Base-by-base conservation (phyloP, 2,329 filamentous ascomycete species). In the Clonostachys byssicola region DNA sequence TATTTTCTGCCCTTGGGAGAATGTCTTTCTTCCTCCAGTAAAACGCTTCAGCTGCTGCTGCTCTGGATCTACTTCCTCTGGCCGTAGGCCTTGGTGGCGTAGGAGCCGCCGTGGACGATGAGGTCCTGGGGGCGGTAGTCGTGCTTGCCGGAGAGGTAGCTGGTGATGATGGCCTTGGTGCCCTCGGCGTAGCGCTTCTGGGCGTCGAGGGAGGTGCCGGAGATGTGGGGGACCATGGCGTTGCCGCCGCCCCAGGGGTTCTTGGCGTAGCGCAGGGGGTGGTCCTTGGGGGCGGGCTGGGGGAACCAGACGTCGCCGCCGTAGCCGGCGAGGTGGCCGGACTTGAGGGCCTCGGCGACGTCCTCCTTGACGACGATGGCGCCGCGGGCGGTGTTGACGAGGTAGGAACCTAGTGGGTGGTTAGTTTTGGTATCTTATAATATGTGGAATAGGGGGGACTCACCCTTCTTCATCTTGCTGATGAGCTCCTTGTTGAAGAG, bases 291-390 rank as follows among this genome's bases (percentile, higher is more conserved):
- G 18, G 94, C 94, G 60, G 94, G 94, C 80, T 99, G 94, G 53
- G 92, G 92, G 89, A 91, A 95, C 92, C 92, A 97, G 62, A 94
- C 88, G 58, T 94, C 89, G 63, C 89, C 89, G 55, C 82, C 89
- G 75, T 95, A 95, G 57, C 89, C 89, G 62, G 88, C 86, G 64
- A 95, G 88, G 71, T 97, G 92, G 62, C 94, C 94, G 34, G 79
- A 82, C 79, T 92, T 90, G 68, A 99, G 83, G 44, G 94, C 94
- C 30, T 87, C 92, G 53, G 94, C 94, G 48, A 99, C 94, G 60
- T 97, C 94, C 75, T 97, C 92, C 84, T 97, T 97, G 75, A 97
- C 92, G 60, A 99, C 92, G 66, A 99, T 99, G 71, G 94, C 94
- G 63, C 94, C 94, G 70, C 94, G 94, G 59, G 94, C 94, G 34